Evolutionary conservation across 78 protist species (phyloP), one percentile per base, ranked within the genome.

Genomic region (Polysphondylium violaceum): DNA sequence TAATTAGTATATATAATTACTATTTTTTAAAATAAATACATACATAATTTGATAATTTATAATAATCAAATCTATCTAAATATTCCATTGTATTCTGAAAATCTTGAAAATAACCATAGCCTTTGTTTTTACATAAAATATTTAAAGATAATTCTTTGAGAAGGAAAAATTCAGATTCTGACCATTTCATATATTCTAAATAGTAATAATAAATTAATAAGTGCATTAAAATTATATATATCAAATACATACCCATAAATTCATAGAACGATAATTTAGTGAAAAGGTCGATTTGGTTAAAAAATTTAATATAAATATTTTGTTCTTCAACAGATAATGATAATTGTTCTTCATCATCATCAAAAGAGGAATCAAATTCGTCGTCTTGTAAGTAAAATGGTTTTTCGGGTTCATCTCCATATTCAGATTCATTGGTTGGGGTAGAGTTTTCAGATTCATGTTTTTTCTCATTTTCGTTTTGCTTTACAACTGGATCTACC

Each of bases 121-220:
- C 73, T 8, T 65, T 51, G 55, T 38, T 65, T 6, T 44, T 38
- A 38, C 73, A 65, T 38, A 65, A 38, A 36, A 65, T 65, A 65
- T 65, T 65, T 6, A 65, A 38, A 1, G 73, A n/a, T n/a, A 65
- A 21, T 65, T 65, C 73, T 11, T 51, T 51, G 33, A 44, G 33
- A 38, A 65, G 40, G 11, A 44, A 38, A 65, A 38, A 44, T n/a
- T 65, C 73, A 65, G 36, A n/a, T 65, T 65, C 73, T 65, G 73
- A 40, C 73, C 73, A 65, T 65, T 65, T 65, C 44, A 65, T 65
- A 65, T 65, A 65, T 65, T 65, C 73, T 65, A n/a, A 19, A 19
- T 1, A 31, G 31, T 11, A 12, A 23, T 23, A 23, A 35, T 19
- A 16, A 58, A 31, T 5, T 61, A 35, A 9, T 33, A 35, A 17